A percentile compares a stretch with the other conserved stretches of the same genome.
Conservation (phyloP, 192 early-diverging fungal genomes). For the Podila minutissima region DNA sequence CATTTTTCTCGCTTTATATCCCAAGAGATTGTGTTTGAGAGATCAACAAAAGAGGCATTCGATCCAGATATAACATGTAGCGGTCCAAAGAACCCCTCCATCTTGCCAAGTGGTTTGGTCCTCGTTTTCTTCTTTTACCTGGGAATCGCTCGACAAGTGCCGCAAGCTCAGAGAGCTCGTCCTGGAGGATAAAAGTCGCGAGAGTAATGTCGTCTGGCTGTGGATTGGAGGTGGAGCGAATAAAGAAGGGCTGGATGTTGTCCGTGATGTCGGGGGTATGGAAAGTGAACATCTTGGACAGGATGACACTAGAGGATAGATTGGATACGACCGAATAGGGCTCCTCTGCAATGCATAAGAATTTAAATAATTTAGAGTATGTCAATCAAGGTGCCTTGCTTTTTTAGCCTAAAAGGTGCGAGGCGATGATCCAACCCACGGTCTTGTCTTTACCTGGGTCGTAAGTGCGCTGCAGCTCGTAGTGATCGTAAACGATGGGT, state of each 20-base stretch:
- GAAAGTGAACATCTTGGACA: conserved; percentile 56
- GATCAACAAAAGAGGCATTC: too few species aligned
- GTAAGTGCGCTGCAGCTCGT: conserved; percentile 37
- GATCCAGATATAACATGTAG: too few species aligned
- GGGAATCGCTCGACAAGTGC: conserved; percentile 59
- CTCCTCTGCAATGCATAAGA: conserved; percentile 7
- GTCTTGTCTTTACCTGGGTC: conserved; percentile 13
- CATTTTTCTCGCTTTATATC: too few species aligned
- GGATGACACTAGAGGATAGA: conserved; percentile 21
- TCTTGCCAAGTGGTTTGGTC: neutral
- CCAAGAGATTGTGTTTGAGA: too few species aligned
- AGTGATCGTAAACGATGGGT: conserved; percentile 27
- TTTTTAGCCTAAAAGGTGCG: too few species aligned
- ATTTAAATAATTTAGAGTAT: too few species aligned
- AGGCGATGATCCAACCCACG: too few species aligned
- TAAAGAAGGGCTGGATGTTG: conserved; percentile 49
- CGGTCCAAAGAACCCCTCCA: too few species aligned
- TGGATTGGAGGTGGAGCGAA: conserved; percentile 44
- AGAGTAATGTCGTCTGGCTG: conserved; percentile 56
- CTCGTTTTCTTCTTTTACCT: conserved; percentile 42
- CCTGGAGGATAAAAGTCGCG: conserved; percentile 57
- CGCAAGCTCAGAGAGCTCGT: conserved; percentile 56
- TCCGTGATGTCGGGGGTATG: conserved; percentile 36
- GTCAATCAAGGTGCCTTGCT: too few species aligned
- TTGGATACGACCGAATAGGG: conserved; percentile 43